These are phyloP conservation scores for Erucastrum elatum DNA, from an alignment of 345 rosid species.

Conservation along the genomic window DNA sequence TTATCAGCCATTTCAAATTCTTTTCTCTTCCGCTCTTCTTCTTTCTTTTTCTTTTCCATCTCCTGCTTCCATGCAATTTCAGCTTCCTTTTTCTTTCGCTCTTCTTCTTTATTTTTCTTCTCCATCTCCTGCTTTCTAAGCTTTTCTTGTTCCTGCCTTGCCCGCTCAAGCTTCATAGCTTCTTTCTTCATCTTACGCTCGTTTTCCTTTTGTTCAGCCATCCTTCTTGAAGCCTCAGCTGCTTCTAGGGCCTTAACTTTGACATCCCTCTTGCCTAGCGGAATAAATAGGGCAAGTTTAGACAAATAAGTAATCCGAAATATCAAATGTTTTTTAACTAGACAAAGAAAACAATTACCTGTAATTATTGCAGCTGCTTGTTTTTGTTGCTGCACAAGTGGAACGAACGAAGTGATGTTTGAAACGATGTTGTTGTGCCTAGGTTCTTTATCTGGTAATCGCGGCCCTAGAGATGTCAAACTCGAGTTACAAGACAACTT, in stretches of 20 bases:
- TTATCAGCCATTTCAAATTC: conserved; percentile 50
- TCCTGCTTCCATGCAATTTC: conserved; percentile 75
- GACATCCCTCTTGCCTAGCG: conserved; percentile 80
- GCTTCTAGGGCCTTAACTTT: conserved; percentile 89
- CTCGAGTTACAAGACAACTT: conserved; percentile 57
- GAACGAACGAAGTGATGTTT: conserved; percentile 72
- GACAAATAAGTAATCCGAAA: neutral
- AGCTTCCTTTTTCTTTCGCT: conserved; percentile 70
- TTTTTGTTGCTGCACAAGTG: conserved; percentile 77
- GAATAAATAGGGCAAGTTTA: neutral
- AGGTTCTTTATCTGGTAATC: conserved; percentile 48
- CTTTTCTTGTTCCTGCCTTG: conserved; percentile 69
- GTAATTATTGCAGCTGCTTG: conserved; percentile 57
- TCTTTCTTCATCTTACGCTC: conserved; percentile 84
- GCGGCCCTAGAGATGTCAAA: conserved; percentile 44
- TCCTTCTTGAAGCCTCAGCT: conserved; percentile 82
- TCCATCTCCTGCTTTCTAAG: conserved; percentile 61
- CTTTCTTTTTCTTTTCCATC: conserved; percentile 78
- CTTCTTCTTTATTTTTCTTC: conserved; percentile 78
- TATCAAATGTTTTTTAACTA: conserved; percentile 7
- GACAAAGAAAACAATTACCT: conserved; percentile 46
- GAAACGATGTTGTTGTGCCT: conserved; percentile 76
- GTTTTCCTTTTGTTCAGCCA: conserved; percentile 80
- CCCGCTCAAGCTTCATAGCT: conserved; percentile 76
- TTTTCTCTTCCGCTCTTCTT: conserved; percentile 64